phyloP scores from a whole-genome alignment of 2,329 filamentous ascomycete genomes.

The Aspergillus uvarum region DNA sequence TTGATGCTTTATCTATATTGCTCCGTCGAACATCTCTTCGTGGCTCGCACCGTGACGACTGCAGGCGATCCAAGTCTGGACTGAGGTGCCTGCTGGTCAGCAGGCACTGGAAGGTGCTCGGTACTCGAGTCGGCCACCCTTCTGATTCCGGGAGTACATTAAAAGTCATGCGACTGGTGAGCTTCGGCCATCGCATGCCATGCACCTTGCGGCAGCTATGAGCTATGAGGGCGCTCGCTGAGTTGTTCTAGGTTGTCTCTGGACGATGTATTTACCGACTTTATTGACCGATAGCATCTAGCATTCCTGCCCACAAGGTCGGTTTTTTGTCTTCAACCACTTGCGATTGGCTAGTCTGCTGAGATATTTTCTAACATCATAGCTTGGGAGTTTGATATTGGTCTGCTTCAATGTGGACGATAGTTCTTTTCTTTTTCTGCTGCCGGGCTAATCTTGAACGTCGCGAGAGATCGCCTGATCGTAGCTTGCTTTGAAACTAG shows the following conservation, averaged over 20 bases:
- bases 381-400: neutral
- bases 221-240: neutral
- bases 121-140: neutral
- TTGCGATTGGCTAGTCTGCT: neutral
- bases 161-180: neutral
- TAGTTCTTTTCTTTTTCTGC: neutral
- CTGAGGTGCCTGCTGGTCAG: neutral
- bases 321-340: neutral
- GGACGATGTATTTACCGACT: neutral
- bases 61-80: neutral
- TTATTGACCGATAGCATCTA: neutral
- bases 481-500: neutral
- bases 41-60: neutral
- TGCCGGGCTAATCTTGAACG: neutral
- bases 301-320: neutral
- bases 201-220: neutral
- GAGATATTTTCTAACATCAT: neutral
- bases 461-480: neutral
- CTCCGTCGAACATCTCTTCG: neutral
- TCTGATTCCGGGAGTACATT: neutral
- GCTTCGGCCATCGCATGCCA: neutral
- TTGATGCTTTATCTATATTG: conserved; percentile 22
- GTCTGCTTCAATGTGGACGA: neutral
- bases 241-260: neutral
- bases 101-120: neutral